These are phyloP conservation scores for Talaromyces sp. DNA, from an alignment of 2,329 filamentous ascomycete species.

Conservation along the genomic window DNA sequence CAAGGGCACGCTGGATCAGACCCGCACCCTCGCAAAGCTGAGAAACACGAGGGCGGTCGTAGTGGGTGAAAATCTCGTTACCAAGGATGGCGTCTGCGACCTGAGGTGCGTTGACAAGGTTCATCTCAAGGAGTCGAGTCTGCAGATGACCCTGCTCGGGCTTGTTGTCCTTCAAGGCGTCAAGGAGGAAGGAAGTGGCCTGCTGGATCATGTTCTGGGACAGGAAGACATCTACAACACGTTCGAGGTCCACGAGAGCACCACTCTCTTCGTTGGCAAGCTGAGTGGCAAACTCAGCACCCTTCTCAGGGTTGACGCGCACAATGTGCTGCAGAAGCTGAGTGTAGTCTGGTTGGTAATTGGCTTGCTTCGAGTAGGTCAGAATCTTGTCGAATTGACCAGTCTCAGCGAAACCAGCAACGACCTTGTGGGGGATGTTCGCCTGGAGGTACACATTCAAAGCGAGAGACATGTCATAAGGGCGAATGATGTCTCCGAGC, in stretches of 20 bases:
- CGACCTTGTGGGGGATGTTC: constrained; percentile 88
- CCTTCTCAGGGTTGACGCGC: constrained; percentile 88
- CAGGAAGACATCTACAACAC: constrained; percentile 96
- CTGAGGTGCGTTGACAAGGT: constrained; percentile 91
- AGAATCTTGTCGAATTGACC: constrained; percentile 97
- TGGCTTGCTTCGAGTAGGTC: constrained; percentile 79
- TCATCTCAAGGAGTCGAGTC: constrained; percentile 96
- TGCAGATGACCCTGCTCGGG: constrained; percentile 92
- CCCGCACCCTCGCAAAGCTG: constrained; percentile 91
- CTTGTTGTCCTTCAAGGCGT: constrained; percentile 91
- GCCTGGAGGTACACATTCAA: constrained; percentile 88
- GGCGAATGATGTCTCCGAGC: constrained; percentile 88
- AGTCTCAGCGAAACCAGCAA: constrained; percentile 91
- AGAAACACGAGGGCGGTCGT: constrained; percentile 87
- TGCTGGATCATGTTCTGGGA: constrained; percentile 97
- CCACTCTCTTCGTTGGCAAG: constrained; percentile 87
- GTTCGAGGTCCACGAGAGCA: constrained; percentile 86
- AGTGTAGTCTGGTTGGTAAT: constrained; percentile 95
- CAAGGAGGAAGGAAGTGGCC: constrained; percentile 95
- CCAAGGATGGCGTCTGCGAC: constrained; percentile 97
- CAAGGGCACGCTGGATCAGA: constrained; percentile 81
- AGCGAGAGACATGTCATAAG: constrained; percentile 85
- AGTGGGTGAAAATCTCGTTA: constrained; percentile 98
- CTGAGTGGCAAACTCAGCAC: constrained; percentile 88
- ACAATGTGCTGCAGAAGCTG: constrained; percentile 90